phyloP scores from a whole-genome alignment of 1,284 basidiomycete species.

The Butyriboletus appendiculatus region DNA sequence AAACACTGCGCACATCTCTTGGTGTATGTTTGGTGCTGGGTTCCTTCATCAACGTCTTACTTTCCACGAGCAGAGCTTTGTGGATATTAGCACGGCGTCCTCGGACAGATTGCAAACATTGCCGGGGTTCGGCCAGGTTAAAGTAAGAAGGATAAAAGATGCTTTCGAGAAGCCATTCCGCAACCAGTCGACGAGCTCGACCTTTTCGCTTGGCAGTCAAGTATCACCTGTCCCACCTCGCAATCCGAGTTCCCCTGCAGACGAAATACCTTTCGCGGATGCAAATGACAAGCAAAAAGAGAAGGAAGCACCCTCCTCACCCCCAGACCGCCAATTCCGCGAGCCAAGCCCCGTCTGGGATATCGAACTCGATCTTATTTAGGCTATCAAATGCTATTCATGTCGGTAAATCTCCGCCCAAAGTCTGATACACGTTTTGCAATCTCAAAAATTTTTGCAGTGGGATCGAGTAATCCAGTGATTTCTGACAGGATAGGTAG shows the following conservation, averaged over 20 bases:
- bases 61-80: constrained; percentile 68
- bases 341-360: constrained; percentile 56
- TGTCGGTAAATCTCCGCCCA: background rate
- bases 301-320: constrained; percentile 15
- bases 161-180: constrained; percentile 79
- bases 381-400: background rate
- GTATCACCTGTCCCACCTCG: background rate
- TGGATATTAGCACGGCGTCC: constrained; percentile 72
- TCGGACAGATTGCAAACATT: constrained; percentile 78
- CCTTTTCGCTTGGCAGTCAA: constrained; percentile 39
- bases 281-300: constrained; percentile 22
- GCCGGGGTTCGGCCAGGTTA: constrained; percentile 94
- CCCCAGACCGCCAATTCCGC: constrained; percentile 16
- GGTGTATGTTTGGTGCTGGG: constrained; percentile 62
- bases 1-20: constrained; percentile 90
- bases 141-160: constrained; percentile 82
- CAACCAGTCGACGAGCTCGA: constrained; percentile 57
- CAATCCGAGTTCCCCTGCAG: constrained; percentile 4
- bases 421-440: background rate
- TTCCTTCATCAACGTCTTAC: constrained; percentile 6
- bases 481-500: background rate
- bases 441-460: background rate
- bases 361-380: constrained; percentile 48
- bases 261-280: constrained; percentile 10
- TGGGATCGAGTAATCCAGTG: background rate